Evolutionary conservation across 2,329 filamentous ascomycete species (phyloP).

Genomic region (Beauveria australis): DNA sequence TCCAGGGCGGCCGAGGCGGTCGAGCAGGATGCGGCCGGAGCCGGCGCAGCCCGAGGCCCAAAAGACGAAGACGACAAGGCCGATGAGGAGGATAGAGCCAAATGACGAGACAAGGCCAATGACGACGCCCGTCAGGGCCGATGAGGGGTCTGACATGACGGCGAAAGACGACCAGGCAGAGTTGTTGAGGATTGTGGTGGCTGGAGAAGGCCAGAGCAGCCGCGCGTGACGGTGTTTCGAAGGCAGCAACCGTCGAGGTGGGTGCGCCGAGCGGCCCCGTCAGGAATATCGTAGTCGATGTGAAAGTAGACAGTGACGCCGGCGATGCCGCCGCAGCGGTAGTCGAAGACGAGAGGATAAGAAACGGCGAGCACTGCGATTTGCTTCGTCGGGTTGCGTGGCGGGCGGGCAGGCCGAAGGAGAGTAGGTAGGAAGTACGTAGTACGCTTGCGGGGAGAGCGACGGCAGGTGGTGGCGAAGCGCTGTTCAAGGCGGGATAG

Average conservation of each 20-base stretch:
- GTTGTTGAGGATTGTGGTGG: background rate
- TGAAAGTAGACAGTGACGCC: background rate
- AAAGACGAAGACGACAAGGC: slow-evolving; percentile 85
- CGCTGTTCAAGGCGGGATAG: background rate
- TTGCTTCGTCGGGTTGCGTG: background rate
- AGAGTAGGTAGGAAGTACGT: background rate
- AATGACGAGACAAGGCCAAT: slow-evolving; percentile 94
- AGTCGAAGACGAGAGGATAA: background rate
- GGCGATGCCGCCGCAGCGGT: slow-evolving; percentile 10
- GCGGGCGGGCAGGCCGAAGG: background rate
- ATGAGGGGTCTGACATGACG: slow-evolving; percentile 26
- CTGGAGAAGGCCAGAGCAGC: background rate
- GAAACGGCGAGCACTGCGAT: slow-evolving; percentile 6
- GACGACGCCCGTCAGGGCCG: slow-evolving; percentile 66
- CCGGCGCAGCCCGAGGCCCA: slow-evolving; percentile 62
- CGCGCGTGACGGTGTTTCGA: background rate
- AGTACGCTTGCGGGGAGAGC: background rate
- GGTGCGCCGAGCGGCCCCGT: background rate
- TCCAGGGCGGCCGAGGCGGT: slow-evolving; percentile 85
- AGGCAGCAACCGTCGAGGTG: background rate
- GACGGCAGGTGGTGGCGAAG: background rate
- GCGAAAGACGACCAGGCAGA: background rate
- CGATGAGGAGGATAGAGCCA: slow-evolving; percentile 79
- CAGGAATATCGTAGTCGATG: background rate
- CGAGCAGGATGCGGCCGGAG: slow-evolving; percentile 82